These are phyloP conservation scores for Bombardia bombarda DNA, from an alignment of 495 filamentous ascomycete genomes.

Conservation along the genomic window DNA sequence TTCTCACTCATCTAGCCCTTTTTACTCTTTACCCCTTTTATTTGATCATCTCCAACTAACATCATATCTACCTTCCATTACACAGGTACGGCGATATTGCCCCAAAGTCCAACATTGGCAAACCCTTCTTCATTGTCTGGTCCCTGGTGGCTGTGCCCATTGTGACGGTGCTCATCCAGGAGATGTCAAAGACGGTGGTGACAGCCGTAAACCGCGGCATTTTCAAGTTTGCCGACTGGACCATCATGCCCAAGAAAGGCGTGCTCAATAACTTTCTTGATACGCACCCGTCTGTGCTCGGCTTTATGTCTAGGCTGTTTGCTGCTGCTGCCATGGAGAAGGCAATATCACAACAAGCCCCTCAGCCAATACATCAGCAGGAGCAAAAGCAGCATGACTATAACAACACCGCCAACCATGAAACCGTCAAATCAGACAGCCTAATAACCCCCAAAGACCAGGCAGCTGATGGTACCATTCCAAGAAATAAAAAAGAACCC, in stretches of 20 bases:
- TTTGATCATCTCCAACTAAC: not conserved
- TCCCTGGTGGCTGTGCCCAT: conserved; percentile 66
- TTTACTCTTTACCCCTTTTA: too few species aligned
- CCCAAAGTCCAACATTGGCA: conserved; percentile 58
- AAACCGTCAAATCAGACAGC: too few species aligned
- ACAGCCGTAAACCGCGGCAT: conserved; percentile 54
- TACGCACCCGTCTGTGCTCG: conserved; percentile 12
- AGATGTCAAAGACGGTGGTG: conserved; percentile 63
- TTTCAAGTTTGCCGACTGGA: conserved; percentile 56
- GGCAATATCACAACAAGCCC: conserved; percentile 15
- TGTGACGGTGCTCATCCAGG: conserved; percentile 66
- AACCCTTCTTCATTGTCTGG: conserved; percentile 77
- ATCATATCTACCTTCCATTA: not conserved
- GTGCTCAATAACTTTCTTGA: conserved; percentile 30
- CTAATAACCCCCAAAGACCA: too few species aligned
- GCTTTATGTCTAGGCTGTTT: too few species aligned
- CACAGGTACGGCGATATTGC: conserved; percentile 57
- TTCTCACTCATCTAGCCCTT: too few species aligned
- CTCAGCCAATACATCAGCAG: too few species aligned
- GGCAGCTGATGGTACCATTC: too few species aligned
- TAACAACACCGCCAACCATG: too few species aligned
- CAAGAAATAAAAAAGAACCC: too few species aligned
- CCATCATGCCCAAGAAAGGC: conserved; percentile 50
- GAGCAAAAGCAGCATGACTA: conserved; percentile 14
- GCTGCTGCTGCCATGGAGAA: too few species aligned